Percentiles rank a stretch among this genome's conserved stretches.
Conservation (phyloP, 2,329 filamentous ascomycete genomes). For the Calonectria pseudoreteaudii region DNA sequence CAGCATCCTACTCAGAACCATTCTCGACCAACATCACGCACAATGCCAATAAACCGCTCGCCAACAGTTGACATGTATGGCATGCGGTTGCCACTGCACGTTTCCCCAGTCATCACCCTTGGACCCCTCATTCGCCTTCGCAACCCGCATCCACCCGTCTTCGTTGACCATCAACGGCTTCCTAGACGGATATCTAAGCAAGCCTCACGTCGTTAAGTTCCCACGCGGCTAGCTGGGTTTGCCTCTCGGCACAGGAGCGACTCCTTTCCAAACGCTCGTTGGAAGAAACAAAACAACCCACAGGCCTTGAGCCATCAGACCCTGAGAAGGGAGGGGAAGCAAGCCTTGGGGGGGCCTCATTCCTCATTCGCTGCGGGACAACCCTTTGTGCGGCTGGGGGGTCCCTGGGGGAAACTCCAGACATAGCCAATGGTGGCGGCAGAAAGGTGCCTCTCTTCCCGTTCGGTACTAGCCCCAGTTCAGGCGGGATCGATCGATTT, state of each 20-base stretch:
- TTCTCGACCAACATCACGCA: neutral
- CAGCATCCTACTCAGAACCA: neutral
- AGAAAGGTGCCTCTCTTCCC: conserved; percentile 24
- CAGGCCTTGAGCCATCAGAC: conserved; percentile 1
- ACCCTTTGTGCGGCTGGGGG: neutral
- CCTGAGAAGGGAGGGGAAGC: neutral
- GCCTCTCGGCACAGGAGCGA: neutral
- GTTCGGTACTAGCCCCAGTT: conserved; percentile 33
- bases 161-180: neutral
- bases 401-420: conserved; percentile 29
- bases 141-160: neutral
- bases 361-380: conserved; percentile 2
- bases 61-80: too few relatives aligned
- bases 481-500: conserved; percentile 43
- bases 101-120: neutral
- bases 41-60: neutral
- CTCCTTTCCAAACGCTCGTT: conserved; percentile 11
- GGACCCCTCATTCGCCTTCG: neutral
- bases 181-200: neutral
- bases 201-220: neutral
- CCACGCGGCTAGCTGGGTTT: neutral
- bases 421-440: conserved; percentile 26
- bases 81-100: neutral
- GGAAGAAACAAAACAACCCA: conserved; percentile 8
- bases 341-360: conserved; percentile 20